Evolutionary conservation across 2,329 filamentous ascomycete genomes (phyloP).

Genomic region (Sphaerulina populicola): DNA sequence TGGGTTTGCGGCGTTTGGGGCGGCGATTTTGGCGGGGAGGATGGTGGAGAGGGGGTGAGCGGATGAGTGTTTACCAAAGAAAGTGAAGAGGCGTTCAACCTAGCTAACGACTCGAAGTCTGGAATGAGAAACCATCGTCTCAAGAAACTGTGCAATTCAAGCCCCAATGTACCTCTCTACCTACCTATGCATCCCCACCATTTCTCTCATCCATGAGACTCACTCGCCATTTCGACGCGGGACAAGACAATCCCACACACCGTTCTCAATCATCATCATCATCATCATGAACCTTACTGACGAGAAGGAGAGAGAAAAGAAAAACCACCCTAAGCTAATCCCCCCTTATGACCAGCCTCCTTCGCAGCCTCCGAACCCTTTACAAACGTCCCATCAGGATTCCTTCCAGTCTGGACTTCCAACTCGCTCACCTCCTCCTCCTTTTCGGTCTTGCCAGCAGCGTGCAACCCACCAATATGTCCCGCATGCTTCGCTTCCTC

Average conservation of each 20-base stretch:
- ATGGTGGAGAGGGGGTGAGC: conserved; percentile 5
- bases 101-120: too few relatives aligned
- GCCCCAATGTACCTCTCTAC: too few relatives aligned
- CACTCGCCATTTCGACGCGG: too few relatives aligned
- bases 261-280: too few relatives aligned
- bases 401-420: conserved; percentile 26
- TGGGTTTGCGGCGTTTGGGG: conserved; percentile 18
- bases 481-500: conserved; percentile 21
- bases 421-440: background rate
- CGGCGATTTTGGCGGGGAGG: conserved; percentile 9
- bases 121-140: too few relatives aligned
- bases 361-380: conserved; percentile 26
- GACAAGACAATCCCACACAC: too few relatives aligned
- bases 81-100: too few relatives aligned
- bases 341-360: conserved; percentile 26
- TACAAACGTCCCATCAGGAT: conserved; percentile 26
- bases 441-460: conserved; percentile 9
- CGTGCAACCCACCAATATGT: conserved; percentile 20
- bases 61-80: too few relatives aligned
- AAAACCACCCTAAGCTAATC: conserved; percentile 6
- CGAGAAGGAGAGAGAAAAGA: background rate
- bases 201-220: too few relatives aligned
- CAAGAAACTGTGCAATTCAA: too few relatives aligned
- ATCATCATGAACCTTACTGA: too few relatives aligned
- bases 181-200: too few relatives aligned